phyloP scores from a whole-genome alignment of 1,139 yeast species.

The Zygosaccharomyces pseudobailii region DNA sequence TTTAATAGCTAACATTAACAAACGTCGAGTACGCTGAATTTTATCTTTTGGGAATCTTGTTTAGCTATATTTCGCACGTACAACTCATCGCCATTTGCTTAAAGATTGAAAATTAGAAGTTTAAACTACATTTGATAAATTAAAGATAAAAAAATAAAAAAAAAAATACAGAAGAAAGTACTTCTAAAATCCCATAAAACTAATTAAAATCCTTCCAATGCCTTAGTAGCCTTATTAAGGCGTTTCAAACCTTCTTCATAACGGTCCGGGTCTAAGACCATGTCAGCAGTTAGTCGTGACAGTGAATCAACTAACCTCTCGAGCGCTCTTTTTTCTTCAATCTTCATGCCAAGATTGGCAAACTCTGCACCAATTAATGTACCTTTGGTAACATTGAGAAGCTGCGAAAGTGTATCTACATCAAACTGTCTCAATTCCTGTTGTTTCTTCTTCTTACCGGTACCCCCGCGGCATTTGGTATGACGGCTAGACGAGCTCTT shows the following conservation, averaged over 20 bases:
- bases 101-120: background rate
- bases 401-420: constrained; percentile 51
- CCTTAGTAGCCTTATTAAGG: constrained; percentile 73
- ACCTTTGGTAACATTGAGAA: constrained; percentile 60
- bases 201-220: constrained; percentile 67
- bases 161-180: background rate
- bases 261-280: constrained; percentile 76
- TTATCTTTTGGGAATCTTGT: too few species aligned
- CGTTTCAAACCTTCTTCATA: constrained; percentile 77
- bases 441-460: constrained; percentile 9
- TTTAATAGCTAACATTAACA: background rate
- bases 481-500: background rate
- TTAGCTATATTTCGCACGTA: background rate
- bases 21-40: too few species aligned
- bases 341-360: constrained; percentile 65
- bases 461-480: background rate
- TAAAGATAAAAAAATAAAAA: background rate
- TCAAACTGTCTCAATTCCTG: constrained; percentile 48
- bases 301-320: constrained; percentile 83
- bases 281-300: constrained; percentile 80
- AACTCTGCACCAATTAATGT: constrained; percentile 48
- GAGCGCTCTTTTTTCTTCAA: constrained; percentile 69
- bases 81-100: background rate
- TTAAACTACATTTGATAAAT: background rate
- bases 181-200: background rate